These are phyloP conservation scores for Flagelloscypha sp. DNA, from an alignment of 768 basidiomycete genomes.

Conservation along the genomic window DNA sequence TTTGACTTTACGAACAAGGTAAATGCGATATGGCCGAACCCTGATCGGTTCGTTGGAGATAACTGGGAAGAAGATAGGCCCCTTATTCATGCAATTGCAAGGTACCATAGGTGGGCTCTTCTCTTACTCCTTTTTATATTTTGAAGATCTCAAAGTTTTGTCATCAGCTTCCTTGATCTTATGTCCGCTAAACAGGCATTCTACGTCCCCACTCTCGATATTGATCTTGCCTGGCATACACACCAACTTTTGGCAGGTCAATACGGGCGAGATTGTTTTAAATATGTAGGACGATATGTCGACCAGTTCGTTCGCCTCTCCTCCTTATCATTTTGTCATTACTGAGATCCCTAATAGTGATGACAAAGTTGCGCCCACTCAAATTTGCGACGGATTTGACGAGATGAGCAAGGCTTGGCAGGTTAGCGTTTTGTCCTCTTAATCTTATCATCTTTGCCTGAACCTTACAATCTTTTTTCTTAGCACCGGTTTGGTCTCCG, in stretches of 20 bases:
- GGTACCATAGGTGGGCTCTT: too few species aligned
- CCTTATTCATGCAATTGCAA: too few species aligned
- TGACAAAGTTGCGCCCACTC: slow-evolving; percentile 38
- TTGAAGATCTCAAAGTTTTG: too few species aligned
- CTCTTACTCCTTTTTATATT: too few species aligned
- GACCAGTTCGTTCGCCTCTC: slow-evolving; percentile 48
- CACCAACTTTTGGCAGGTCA: slow-evolving; percentile 48
- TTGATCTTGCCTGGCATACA: slow-evolving; percentile 71
- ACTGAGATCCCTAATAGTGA: slow-evolving; percentile 26
- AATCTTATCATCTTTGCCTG: not conserved
- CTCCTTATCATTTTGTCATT: not conserved
- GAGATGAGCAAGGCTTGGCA: slow-evolving; percentile 40
- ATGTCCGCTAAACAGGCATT: slow-evolving; percentile 36
- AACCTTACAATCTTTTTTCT: too few species aligned
- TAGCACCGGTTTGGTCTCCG: slow-evolving; percentile 41
- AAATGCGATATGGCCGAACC: too few species aligned
- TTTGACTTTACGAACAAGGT: too few species aligned
- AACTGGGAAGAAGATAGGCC: too few species aligned
- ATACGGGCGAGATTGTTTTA: slow-evolving; percentile 38
- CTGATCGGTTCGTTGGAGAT: too few species aligned
- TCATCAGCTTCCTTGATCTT: slow-evolving; percentile 58
- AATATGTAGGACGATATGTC: slow-evolving; percentile 35
- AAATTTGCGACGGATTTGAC: slow-evolving; percentile 39
- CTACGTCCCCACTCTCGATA: slow-evolving; percentile 60
- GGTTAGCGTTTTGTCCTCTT: slow-evolving; percentile 9